A percentile compares a stretch with the other conserved stretches of the same genome.
Conservation (phyloP, 495 filamentous ascomycete genomes). For the Cercophora samala region DNA sequence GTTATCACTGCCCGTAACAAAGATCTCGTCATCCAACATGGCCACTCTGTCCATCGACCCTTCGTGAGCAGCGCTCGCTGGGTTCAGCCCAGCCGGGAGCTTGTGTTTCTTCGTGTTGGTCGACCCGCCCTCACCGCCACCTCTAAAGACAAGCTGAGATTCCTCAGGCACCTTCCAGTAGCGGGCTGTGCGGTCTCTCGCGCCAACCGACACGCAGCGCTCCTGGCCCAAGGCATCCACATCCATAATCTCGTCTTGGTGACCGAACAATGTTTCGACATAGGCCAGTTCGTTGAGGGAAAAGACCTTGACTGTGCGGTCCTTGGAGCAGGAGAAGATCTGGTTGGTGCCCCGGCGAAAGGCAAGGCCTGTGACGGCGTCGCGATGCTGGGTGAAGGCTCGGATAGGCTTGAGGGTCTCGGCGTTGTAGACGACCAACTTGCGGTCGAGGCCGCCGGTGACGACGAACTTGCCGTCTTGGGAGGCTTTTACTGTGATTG, state of each 20-base stretch:
- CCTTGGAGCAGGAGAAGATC: constrained; percentile 80
- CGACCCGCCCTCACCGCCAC: constrained; percentile 54
- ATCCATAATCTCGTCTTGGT: constrained; percentile 84
- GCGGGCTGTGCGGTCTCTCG: constrained; percentile 85
- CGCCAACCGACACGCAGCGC: constrained; percentile 82
- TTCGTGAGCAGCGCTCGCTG: constrained; percentile 55
- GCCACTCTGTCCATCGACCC: constrained; percentile 88
- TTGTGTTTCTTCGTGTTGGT: constrained; percentile 50
- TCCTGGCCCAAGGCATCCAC: constrained; percentile 80
- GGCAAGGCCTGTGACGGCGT: constrained; percentile 74
- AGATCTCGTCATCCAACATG: constrained; percentile 83
- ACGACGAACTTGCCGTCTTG: constrained; percentile 85
- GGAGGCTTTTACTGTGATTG: constrained; percentile 80
- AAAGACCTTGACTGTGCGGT: constrained; percentile 73
- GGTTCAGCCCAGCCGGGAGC: constrained; percentile 31
- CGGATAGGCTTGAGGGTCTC: constrained; percentile 69
- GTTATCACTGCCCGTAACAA: constrained; percentile 90
- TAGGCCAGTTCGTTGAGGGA: constrained; percentile 82
- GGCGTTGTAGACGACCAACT: constrained; percentile 83
- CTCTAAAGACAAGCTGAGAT: constrained; percentile 89
- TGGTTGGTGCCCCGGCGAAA: constrained; percentile 91
- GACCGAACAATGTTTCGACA: constrained; percentile 92
- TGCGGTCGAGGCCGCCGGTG: constrained; percentile 79
- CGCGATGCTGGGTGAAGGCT: constrained; percentile 89
- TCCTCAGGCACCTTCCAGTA: constrained; percentile 97